phyloP scores from a whole-genome alignment of 768 basidiomycete species.

The Pholiota microspora region DNA sequence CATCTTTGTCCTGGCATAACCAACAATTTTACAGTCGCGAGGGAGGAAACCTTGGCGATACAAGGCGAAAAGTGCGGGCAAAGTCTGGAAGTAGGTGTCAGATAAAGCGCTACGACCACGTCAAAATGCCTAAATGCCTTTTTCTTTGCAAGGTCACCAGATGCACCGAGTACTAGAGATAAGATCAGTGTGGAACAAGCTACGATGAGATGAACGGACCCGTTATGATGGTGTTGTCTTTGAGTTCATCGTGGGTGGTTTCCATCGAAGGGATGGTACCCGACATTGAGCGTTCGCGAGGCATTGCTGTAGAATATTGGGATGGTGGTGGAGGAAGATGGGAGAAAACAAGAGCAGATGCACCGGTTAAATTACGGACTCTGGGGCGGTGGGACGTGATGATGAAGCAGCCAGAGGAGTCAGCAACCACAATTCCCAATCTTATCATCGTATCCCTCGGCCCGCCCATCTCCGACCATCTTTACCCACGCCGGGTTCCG shows the following conservation, averaged over 20 bases:
- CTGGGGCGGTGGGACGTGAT: conserved; percentile 19
- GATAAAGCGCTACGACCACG: not conserved
- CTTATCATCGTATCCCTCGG: conserved; percentile 22
- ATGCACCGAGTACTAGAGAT: conserved; percentile 82
- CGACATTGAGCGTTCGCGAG: conserved; percentile 56
- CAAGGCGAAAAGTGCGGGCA: conserved; percentile 92
- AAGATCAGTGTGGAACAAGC: conserved; percentile 9
- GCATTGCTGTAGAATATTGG: conserved; percentile 27
- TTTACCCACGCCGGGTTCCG: conserved; percentile 18
- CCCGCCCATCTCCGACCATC: conserved; percentile 20
- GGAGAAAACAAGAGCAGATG: conserved; percentile 14
- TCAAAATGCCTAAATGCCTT: conserved; percentile 53
- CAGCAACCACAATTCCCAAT: conserved; percentile 18
- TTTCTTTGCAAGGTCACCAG: conserved; percentile 98
- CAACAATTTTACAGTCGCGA: conserved; percentile 83
- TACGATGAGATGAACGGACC: conserved; percentile 46
- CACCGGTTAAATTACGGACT: conserved; percentile 12
- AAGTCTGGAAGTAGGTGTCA: conserved; percentile 56
- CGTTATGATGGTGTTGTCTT: conserved; percentile 86
- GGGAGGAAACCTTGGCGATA: conserved; percentile 82
- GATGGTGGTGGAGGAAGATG: conserved; percentile 8
- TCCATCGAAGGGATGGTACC: conserved; percentile 93
- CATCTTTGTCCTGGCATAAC: conserved; percentile 98
- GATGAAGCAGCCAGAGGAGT: conserved; percentile 14
- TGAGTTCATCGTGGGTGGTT: conserved; percentile 65